phyloP scores from a whole-genome alignment of 371 early-diverging fungal species.

The Aphelidium insulamus region DNA sequence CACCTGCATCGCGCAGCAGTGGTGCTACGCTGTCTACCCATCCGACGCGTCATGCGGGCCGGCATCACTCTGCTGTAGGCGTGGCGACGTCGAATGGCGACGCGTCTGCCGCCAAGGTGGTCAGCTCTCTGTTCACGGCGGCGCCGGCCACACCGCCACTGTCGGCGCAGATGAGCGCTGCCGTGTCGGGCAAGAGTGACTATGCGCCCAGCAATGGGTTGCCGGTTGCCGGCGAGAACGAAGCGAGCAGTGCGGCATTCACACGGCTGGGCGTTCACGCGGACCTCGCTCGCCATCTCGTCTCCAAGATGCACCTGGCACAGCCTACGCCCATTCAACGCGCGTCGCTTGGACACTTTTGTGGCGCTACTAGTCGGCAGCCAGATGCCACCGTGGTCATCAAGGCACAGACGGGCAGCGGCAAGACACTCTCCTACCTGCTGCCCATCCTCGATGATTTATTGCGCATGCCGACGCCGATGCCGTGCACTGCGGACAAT shows the following conservation, averaged over 20 bases:
- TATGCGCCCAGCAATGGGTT: no score
- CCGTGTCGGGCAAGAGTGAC: no score
- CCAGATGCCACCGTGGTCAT: conserved; percentile 58
- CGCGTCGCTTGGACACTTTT: conserved; percentile 1
- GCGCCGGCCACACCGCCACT: no score
- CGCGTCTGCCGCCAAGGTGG: no score
- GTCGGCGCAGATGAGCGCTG: no score
- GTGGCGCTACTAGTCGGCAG: conserved; percentile 7
- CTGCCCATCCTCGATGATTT: conserved; percentile 54
- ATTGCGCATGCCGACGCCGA: conserved; percentile 8
- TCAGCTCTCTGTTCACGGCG: no score
- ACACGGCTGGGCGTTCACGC: conserved; percentile 44
- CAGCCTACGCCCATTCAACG: conserved; percentile 6
- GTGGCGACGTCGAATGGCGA: no score
- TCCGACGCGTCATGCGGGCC: no score
- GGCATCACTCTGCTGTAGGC: no score
- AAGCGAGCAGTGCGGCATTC: conserved; percentile 24
- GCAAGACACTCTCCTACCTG: conserved; percentile 92
- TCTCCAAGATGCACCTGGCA: conserved; percentile 22
- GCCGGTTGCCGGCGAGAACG: no score
- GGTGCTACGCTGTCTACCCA: no score
- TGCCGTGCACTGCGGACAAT: conserved; percentile 12
- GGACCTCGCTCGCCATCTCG: conserved; percentile 34
- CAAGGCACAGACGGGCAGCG: conserved; percentile 92
- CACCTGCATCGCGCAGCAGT: no score